Base-by-base conservation (phyloP, 345 rosid genomes). In the Bruguiera gymnorhiza region DNA sequence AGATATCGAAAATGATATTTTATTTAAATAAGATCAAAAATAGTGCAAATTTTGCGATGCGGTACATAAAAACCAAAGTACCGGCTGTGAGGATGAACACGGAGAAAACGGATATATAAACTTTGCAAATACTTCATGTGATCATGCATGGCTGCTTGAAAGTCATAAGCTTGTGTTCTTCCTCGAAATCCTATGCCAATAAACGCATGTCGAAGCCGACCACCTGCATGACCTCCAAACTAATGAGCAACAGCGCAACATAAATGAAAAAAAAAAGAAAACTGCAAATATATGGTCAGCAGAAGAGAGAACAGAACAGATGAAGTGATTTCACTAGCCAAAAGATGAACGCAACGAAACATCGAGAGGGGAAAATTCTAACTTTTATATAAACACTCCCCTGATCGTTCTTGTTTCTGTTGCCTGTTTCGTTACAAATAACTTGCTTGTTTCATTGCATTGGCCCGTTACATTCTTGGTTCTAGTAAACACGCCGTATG, bases 91-190 rank as follows among this genome's bases (percentile, higher is more conserved):
- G 29, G 29, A 27, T 27, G 29, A 27, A 2, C 29, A 27, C 2
- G 29, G 2, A 27, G 29, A 27, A 27, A 27, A 27, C 29, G 29
- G 29, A 27, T 27, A 29, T 6, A 18, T 26, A 69, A 39, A 68
- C 20, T 3, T 23, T 57, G 54, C n/a, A 34, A 39, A 63, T 90
- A 96, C 99, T 92, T 92, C 87, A 90, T 80, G 67, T 96, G 99
- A 79, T 96, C 98, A 75, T 96, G 98, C 64, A 96, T 74, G 52
- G 96, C 99, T 27, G 97, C 98, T 79, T 96, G 99, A 77, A 96
- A 92, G 79, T 96, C 98, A 73, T 96, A 92, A 18, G 98, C 99
- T 79, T 92, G 86, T 32, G 95, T 88, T 81, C 99, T 92, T 83
- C 90, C 97, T 58, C 99, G 87, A 80, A 96, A 96, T 70, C 98